Conservation (phyloP, 2,329 filamentous ascomycete genomes). For the Aspergillus luchuensis region DNA sequence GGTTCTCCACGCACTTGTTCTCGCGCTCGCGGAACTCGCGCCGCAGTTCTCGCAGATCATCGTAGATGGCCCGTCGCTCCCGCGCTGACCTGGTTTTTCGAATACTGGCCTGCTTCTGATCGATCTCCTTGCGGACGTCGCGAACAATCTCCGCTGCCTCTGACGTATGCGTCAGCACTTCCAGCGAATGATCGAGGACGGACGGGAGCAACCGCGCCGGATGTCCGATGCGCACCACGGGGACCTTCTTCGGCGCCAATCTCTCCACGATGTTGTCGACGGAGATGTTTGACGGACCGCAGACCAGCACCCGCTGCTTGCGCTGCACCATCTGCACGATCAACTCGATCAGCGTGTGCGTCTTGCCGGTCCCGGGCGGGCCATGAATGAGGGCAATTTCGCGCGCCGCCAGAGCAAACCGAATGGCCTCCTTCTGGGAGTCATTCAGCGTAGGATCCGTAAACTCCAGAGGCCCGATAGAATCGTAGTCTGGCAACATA, state of each 20-base stretch:
- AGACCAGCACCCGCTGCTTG: conserved; percentile 79
- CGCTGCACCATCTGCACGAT: conserved; percentile 84
- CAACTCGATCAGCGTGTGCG: conserved; percentile 91
- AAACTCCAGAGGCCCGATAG: conserved; percentile 53
- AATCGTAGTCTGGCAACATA: conserved; percentile 51
- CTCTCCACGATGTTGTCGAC: conserved; percentile 98
- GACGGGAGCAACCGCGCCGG: conserved; percentile 86
- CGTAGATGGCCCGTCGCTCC: conserved; percentile 80
- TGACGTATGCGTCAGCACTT: conserved; percentile 85
- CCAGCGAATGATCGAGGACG: conserved; percentile 85
- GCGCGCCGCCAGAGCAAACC: conserved; percentile 79
- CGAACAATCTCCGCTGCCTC: conserved; percentile 87
- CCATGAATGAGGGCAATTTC: conserved; percentile 92
- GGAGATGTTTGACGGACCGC: conserved; percentile 93
- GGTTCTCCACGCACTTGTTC: conserved; percentile 72
- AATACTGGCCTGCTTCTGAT: conserved; percentile 83
- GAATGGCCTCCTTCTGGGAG: conserved; percentile 64
- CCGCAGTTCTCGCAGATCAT: conserved; percentile 78
- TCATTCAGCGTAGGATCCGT: conserved; percentile 60
- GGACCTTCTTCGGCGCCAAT: conserved; percentile 77
- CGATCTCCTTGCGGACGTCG: conserved; percentile 90
- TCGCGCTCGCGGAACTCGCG: conserved; percentile 89
- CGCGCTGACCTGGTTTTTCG: conserved; percentile 80
- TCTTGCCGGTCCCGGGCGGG: conserved; percentile 94
- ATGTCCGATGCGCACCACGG: conserved; percentile 87